These are phyloP conservation scores for Nannizziopsis barbatae DNA, from an alignment of 2,329 filamentous ascomycete species.

Conservation along the genomic window DNA sequence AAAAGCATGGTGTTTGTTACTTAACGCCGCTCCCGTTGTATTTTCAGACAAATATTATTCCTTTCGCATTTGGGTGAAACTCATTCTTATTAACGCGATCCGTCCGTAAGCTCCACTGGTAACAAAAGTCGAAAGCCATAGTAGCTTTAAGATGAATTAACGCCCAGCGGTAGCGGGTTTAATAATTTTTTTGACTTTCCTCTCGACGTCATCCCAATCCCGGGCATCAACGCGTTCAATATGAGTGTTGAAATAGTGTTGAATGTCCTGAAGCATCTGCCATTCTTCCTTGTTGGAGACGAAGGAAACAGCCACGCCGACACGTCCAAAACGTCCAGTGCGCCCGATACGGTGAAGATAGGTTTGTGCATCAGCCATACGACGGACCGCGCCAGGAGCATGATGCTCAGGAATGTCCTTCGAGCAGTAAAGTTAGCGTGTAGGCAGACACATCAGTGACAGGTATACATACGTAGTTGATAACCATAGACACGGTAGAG, in stretches of 20 bases:
- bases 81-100: background rate
- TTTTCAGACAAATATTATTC: no score
- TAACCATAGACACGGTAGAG: constrained; percentile 86
- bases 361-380: constrained; percentile 75
- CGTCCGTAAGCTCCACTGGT: background rate
- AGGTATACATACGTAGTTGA: constrained; percentile 63
- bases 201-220: constrained; percentile 86
- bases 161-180: constrained; percentile 38
- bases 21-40: no score
- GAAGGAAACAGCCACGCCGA: constrained; percentile 91
- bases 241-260: constrained; percentile 65
- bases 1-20: no score
- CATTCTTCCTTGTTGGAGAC: constrained; percentile 79
- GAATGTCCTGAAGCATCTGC: constrained; percentile 67
- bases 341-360: constrained; percentile 97
- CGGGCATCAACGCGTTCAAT: constrained; percentile 69
- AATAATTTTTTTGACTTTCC: constrained; percentile 68
- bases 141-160: background rate
- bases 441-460: background rate
- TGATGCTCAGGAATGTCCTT: constrained; percentile 58
- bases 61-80: background rate
- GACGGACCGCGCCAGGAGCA: constrained; percentile 46
- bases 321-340: constrained; percentile 90
- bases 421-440: constrained; percentile 6
- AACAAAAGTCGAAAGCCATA: background rate